These are phyloP conservation scores for Mycena galopus DNA, from an alignment of 768 basidiomycete genomes.

Conservation along the genomic window DNA sequence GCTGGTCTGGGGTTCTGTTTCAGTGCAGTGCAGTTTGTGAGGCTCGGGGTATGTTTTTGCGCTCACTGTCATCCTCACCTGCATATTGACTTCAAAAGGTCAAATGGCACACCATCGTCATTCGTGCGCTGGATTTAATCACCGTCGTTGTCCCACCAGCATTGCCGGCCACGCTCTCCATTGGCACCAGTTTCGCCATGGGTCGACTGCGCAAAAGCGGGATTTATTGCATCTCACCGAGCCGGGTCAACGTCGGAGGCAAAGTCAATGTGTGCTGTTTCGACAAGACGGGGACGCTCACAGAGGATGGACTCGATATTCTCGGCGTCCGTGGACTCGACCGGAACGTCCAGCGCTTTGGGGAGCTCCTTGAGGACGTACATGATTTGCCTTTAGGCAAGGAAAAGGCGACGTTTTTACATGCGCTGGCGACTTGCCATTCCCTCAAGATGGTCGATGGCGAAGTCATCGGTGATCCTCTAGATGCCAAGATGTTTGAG, in stretches of 20 bases:
- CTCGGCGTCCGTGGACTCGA: conserved; percentile 93
- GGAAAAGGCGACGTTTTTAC: conserved; percentile 87
- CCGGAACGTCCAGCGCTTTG: conserved; percentile 81
- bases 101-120: conserved; percentile 88
- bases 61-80: not conserved
- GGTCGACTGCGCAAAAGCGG: conserved; percentile 86
- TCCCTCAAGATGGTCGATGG: conserved; percentile 92
- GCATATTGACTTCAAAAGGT: conserved; percentile 65
- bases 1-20: conserved; percentile 92
- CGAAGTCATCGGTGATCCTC: conserved; percentile 92
- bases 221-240: conserved; percentile 97
- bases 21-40: conserved; percentile 92
- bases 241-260: conserved; percentile 93
- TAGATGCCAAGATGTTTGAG: conserved; percentile 98
- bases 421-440: conserved; percentile 97
- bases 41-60: conserved; percentile 77
- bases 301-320: conserved; percentile 97
- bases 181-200: conserved; percentile 97
- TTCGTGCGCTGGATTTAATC: conserved; percentile 94
- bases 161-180: conserved; percentile 95
- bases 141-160: conserved; percentile 99
- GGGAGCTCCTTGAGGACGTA: conserved; percentile 89
- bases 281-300: conserved; percentile 98
- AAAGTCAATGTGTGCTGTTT: conserved; percentile 98
- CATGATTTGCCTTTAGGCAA: conserved; percentile 82